Evolutionary conservation across 352 stramenopile genomes (phyloP).

Genomic region (Phytophthora melonis): DNA sequence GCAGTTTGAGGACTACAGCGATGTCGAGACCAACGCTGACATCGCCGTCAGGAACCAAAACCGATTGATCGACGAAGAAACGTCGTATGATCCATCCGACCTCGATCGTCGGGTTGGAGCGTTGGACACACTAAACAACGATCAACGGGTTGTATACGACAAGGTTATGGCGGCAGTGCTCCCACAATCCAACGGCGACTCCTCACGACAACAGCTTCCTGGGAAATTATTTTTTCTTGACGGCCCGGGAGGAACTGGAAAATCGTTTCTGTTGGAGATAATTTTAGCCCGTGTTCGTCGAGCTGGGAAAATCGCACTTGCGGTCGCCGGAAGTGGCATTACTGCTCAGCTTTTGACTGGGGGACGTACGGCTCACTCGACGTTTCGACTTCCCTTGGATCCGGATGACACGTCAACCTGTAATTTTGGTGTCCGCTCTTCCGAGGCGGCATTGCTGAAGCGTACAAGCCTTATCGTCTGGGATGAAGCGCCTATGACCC

Average conservation of each 20-base stretch:
- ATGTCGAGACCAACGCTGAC: no score
- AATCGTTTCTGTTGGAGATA: constrained; percentile 5
- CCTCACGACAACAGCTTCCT: not conserved
- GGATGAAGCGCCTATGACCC: no score
- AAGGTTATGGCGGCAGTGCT: not conserved
- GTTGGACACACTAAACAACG: no score
- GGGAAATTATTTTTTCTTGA: not conserved
- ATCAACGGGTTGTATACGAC: not conserved
- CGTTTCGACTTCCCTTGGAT: no score
- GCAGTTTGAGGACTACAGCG: no score
- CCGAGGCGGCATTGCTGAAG: constrained; percentile 7
- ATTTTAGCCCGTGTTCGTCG: constrained; percentile 3
- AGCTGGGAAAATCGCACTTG: not conserved
- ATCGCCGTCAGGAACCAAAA: not conserved
- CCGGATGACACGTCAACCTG: not conserved
- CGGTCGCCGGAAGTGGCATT: constrained; percentile 8
- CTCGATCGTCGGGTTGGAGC: no score
- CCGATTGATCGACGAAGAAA: no score
- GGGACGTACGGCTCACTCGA: no score
- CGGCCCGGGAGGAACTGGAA: constrained; percentile 2
- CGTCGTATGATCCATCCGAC: no score
- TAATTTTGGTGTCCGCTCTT: not conserved
- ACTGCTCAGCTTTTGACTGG: not conserved
- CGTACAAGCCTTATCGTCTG: no score
- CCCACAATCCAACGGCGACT: not conserved